Base-by-base conservation (phyloP, 805 yeast genomes). In the Metschnikowia rubicola region DNA sequence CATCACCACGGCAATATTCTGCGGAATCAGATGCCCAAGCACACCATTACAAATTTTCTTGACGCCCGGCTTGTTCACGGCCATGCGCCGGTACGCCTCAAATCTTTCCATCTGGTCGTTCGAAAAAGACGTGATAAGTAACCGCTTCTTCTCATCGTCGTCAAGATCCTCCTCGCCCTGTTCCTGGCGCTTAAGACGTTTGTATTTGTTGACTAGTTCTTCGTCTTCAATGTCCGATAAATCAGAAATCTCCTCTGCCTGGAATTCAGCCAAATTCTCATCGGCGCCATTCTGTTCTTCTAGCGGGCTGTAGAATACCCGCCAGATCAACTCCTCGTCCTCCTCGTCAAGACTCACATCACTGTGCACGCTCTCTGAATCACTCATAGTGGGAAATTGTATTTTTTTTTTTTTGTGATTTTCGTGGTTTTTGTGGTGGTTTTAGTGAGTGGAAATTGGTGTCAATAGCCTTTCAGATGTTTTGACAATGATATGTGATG, bases 101-200 rank as follows among this genome's bases (percentile, higher is more conserved):
- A 89, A 92, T 43, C 96, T 68, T 47, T 84, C 83, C 83, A 87
- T 83, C 61, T 92, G 97, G 29, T 83, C 87, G n/a, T 79, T 79
- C 53, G 86, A 85, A 62, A 92, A 79, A 53, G 83, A 80, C 17
- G 88, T 80, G 48, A 90, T 77, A 52, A 91, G 70, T 28, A 89
- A 59, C 45, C 82, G 72, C 46, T 80, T 75, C 47, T 77, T 72
- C 36, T 85, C 88, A 51, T 82, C 84, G 44, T 80, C 75, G 19
- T 57, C 50, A 30, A 71, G 47, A 17, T 60, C 51, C 29, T 51
- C 55, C 36, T 39, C 37, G 12, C 28, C 34, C 59, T 63, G 15
- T 52, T 53, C 32, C 64, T 69, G 44, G 69, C 73, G 72, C 41
- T 57, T 62, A 31, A 73, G 55, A 3, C 59, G 54, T 37, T 51